Conservation (phyloP, 2,329 filamentous ascomycete genomes). For the Aciculosporium take region DNA sequence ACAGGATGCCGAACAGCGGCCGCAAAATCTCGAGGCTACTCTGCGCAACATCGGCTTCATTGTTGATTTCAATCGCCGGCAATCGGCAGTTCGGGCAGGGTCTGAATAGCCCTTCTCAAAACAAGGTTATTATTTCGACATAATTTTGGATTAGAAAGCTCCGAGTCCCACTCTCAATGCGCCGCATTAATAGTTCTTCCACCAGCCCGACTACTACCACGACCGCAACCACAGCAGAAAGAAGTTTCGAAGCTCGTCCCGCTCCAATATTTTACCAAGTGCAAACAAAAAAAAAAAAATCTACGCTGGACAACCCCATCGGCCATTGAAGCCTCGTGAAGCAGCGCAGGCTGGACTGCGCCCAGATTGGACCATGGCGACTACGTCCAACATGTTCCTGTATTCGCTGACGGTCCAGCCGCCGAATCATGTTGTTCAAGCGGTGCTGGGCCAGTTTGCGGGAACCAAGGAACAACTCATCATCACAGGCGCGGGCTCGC, state of each 20-base stretch:
- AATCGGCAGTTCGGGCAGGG: not conserved
- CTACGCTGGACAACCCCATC: slow-evolving; percentile 9
- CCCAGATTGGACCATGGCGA: slow-evolving; percentile 60
- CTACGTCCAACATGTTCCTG: slow-evolving; percentile 96
- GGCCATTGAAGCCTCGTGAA: slow-evolving; percentile 16
- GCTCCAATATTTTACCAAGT: slow-evolving; percentile 8
- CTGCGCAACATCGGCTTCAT: slow-evolving; percentile 29
- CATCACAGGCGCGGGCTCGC: slow-evolving; percentile 81
- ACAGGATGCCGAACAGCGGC: slow-evolving; percentile 24
- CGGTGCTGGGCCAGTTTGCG: slow-evolving; percentile 86
- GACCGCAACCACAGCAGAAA: slow-evolving; percentile 1
- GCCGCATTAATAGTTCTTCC: slow-evolving; percentile 25
- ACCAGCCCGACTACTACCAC: slow-evolving; percentile 9
- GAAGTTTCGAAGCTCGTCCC: slow-evolving; percentile 19
- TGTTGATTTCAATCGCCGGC: slow-evolving; percentile 3
- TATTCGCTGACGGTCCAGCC: slow-evolving; percentile 94
- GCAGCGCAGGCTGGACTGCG: slow-evolving; percentile 38
- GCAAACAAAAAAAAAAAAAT: not conserved
- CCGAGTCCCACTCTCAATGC: slow-evolving; percentile 13
- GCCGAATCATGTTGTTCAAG: slow-evolving; percentile 77
- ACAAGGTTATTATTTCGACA: not conserved
- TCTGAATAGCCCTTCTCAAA: not conserved
- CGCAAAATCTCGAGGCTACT: slow-evolving; percentile 25
- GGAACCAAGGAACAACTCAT: slow-evolving; percentile 98
- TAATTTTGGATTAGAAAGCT: no score